phyloP scores from a whole-genome alignment of 306 rosid species.

The Prosopis cineraria region DNA sequence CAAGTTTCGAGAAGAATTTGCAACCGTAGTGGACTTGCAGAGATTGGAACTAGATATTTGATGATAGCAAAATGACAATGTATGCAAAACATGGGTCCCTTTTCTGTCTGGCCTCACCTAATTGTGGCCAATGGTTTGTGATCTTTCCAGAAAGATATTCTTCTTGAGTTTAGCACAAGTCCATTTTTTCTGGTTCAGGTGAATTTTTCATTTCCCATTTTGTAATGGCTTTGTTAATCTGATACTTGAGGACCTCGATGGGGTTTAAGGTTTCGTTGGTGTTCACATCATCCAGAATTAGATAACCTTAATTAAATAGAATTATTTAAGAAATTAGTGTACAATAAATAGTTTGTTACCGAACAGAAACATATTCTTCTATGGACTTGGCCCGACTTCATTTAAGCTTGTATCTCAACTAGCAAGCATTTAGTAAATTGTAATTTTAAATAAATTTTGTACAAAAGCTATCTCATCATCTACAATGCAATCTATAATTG shows the following conservation, averaged over 20 bases:
- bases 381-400: neutral
- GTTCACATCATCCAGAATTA: neutral
- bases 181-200: neutral
- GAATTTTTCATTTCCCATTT: slow-evolving; percentile 5
- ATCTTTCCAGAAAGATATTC: neutral
- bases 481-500: no score
- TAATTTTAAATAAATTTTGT: no score
- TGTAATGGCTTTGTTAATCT: neutral
- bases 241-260: neutral
- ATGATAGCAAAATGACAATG: neutral
- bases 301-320: neutral
- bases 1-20: neutral
- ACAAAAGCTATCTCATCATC: no score
- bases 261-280: neutral
- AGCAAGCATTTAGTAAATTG: no score
- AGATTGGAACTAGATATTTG: slow-evolving; percentile 6
- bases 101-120: neutral
- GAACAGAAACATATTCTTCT: neutral
- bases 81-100: neutral
- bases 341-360: neutral
- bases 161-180: neutral
- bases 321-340: neutral
- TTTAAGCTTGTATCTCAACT: no score
- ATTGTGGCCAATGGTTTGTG: neutral
- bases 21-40: neutral